Conservation (phyloP, 2,329 filamentous ascomycete genomes). For the Ophiostoma sp. region DNA sequence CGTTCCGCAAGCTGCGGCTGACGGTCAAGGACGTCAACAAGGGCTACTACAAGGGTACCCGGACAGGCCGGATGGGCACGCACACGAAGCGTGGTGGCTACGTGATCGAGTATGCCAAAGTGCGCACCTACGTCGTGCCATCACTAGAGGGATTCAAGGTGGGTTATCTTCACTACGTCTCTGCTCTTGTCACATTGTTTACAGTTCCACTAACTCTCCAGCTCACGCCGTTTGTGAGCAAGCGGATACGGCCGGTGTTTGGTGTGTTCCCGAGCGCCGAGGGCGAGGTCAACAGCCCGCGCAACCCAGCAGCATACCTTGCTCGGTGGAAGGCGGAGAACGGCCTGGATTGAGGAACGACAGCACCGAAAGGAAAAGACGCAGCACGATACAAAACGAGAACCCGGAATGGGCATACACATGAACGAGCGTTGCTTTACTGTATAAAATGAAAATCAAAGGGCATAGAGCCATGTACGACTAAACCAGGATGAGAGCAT, state of each 20-base stretch:
- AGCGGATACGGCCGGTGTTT: constrained; percentile 47
- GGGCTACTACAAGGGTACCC: constrained; percentile 95
- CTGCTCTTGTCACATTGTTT: not conserved
- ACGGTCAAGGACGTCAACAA: constrained; percentile 91
- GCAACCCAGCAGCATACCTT: constrained; percentile 58
- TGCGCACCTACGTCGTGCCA: constrained; percentile 79
- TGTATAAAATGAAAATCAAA: not conserved
- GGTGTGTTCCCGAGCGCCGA: constrained; percentile 44
- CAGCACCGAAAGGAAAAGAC: not conserved
- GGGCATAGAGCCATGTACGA: constrained; percentile 8
- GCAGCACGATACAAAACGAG: no score
- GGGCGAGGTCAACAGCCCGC: constrained; percentile 47
- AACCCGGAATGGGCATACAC: not conserved
- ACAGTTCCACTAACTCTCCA: constrained; percentile 35
- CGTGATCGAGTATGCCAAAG: constrained; percentile 75
- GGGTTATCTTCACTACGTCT: not conserved
- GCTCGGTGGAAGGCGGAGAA: constrained; percentile 64
- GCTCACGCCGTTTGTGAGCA: constrained; percentile 75
- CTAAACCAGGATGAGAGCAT: not conserved
- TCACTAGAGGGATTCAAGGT: constrained; percentile 68
- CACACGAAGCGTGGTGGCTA: constrained; percentile 83
- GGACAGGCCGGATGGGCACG: constrained; percentile 77
- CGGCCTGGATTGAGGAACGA: constrained; percentile 45
- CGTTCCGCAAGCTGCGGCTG: constrained; percentile 68
- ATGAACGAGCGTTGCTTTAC: constrained; percentile 19